Evolutionary conservation across 768 basidiomycete species (phyloP), one percentile per base, ranked within the genome.

Genomic region (Nidularia pulvinata): DNA sequence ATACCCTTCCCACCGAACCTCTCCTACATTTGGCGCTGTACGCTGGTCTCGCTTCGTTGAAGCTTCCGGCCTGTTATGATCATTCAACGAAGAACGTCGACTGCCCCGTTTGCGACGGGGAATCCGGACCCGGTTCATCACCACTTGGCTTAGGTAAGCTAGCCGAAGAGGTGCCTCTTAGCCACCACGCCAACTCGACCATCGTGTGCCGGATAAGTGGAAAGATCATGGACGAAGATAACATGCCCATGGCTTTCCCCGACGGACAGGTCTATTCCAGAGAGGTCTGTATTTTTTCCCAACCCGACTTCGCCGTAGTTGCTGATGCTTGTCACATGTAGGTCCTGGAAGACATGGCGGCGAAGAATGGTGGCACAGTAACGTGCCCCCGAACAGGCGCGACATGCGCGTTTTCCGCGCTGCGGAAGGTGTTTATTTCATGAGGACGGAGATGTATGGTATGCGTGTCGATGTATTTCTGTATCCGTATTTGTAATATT

Each of bases 181-280:
- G 91, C 59, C 95, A 98, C 71, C 95, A 98, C 66, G 86, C 89
- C 39, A 98, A 96, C 64, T 96, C 94, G 19, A 96, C 93, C 0
- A 92, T 99, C 51, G 95, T 98, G 13, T 98, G 97, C 65, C 73
- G 85, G 50, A 80, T 98, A 62, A 93, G 83, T 57, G 95, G 96
- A 25, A 86, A 88, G 66, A 95, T 98, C 52, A 96, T 98, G 89
- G 91, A 97, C 61, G 95, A 86, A 58, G 86, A 94, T 65, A 95
- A 95, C 61, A 86, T 89, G 78, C 93, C 95, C 0, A 82, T 97
- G 86, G 89, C 86, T 10, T 92, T 97, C 60, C 90, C 94, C 2
- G 85, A 92, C 57, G 95, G 96, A 14, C 80, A 88, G 61, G 95
- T 98, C 37, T 98, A 98, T 68, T 95, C 93, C n/a, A 76, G 83